Evolutionary conservation across 1,139 yeast genomes (phyloP), one percentile per base, ranked within the genome.

Genomic region (Scheffersomyces quercinus): DNA sequence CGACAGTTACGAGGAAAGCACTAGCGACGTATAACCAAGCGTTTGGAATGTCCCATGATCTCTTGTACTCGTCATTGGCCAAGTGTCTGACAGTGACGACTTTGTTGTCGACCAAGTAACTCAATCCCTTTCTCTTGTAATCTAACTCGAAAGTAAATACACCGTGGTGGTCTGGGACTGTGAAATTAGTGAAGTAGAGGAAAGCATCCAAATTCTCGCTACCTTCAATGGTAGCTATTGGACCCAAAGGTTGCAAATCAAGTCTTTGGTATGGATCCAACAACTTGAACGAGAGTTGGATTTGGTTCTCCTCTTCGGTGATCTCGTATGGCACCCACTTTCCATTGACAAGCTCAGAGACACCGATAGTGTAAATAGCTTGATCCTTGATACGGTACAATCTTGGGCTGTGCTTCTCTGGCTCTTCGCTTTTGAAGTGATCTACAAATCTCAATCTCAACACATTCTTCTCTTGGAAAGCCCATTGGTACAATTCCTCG

Each of bases 111-210:
- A 73, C 73, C 48, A 93, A 65, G 64, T 73, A 89, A 28, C 87
- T 76, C 53, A 78, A 73, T 7, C 98, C 98, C n/a, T 81, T 73
- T 59, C 96, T 82, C 64, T 81, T 80, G 71, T 91, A 91, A 56
- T 86, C 86, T 40, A 88, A 75, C 50, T 79, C 79, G 65, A 89
- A 89, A 3, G 97, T 88, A 68, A 90, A 95, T 80, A 93, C 87
- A 45, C 99, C 99, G 62, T 93, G 96, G 60, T 91, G 97, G 64
- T 93, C 98, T 16, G 99, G 99, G 39, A 90, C 68, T 43, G 78
- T 77, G 66, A 95, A 89, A 47, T 68, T 64, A 36, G 63, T 68
- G 45, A 43, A 64, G 55, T 70, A 74, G 28, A 62, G 61, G 48
- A 50, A 67, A 20, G 69, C 51, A 39, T 77, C 77, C 26, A 71